phyloP scores from a whole-genome alignment of 495 filamentous ascomycete species.

The Terfezia boudieri region DNA sequence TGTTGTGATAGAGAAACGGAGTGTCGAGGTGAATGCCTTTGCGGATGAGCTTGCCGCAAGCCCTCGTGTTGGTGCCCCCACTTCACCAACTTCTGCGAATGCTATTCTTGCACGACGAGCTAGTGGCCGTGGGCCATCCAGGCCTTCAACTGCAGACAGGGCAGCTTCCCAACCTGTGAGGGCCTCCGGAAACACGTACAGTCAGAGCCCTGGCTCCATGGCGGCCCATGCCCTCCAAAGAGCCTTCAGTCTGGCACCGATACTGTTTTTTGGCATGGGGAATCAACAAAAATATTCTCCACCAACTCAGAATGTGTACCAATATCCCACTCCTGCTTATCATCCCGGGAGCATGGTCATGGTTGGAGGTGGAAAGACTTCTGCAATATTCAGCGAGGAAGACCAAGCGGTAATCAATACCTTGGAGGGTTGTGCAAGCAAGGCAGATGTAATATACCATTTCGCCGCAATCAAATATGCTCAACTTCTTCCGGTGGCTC shows the following conservation, averaged over 20 bases:
- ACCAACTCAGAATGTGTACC: slow-evolving; percentile 56
- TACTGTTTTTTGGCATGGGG: slow-evolving; percentile 47
- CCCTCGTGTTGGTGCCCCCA: neutral
- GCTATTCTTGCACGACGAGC: slow-evolving; percentile 27
- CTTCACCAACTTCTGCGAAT: slow-evolving; percentile 23
- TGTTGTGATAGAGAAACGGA: slow-evolving; percentile 82
- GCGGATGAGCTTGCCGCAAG: slow-evolving; percentile 71
- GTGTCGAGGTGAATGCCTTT: slow-evolving; percentile 89
- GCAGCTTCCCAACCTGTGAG: neutral
- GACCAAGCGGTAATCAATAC: slow-evolving; percentile 53
- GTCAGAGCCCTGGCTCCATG: slow-evolving; percentile 21
- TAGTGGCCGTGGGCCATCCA: slow-evolving; percentile 16
- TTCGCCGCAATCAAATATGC: slow-evolving; percentile 98
- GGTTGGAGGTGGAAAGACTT: slow-evolving; percentile 10
- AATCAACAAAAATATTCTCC: slow-evolving; percentile 32
- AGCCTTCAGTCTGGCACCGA: slow-evolving; percentile 80
- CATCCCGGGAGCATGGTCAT: slow-evolving; percentile 16
- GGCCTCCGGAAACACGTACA: slow-evolving; percentile 39
- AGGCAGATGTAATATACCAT: slow-evolving; percentile 84
- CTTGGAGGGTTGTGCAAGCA: slow-evolving; percentile 76
- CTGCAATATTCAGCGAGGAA: slow-evolving; percentile 33
- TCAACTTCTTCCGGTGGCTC: slow-evolving; percentile 70
- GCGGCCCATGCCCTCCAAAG: slow-evolving; percentile 78
- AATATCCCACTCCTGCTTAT: slow-evolving; percentile 27
- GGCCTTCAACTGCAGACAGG: neutral